A percentile compares a stretch with the other conserved stretches of the same genome.
phyloP scores from a whole-genome alignment of 352 stramenopile species.

The Globisporangium cederbergense region DNA sequence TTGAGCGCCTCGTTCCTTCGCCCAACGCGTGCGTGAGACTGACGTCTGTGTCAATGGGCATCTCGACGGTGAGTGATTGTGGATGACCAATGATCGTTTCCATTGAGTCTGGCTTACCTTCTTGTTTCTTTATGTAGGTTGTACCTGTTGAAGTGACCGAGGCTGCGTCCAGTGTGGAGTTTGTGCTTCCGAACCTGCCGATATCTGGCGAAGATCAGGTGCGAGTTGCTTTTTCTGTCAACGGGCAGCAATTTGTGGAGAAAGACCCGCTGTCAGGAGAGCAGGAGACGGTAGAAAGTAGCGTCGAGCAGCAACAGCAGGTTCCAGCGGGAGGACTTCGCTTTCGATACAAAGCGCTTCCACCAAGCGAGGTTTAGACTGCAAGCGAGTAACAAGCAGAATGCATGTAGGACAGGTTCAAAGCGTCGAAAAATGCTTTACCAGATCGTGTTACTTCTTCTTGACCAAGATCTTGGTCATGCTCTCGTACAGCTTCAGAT shows the following conservation, averaged over 20 bases:
- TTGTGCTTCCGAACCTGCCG: constrained; percentile 15
- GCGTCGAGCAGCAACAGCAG: neutral
- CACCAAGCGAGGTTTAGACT: neutral
- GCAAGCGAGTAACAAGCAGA: neutral
- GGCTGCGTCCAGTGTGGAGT: constrained; percentile 10
- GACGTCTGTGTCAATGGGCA: constrained; percentile 15
- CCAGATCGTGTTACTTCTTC: constrained; percentile 22
- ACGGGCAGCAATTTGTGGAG: constrained; percentile 19
- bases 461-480: constrained; percentile 34
- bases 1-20: constrained; percentile 18
- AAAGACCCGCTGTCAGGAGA: neutral
- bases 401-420: neutral
- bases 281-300: neutral
- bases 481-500: constrained; percentile 45
- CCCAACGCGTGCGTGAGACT: constrained; percentile 19
- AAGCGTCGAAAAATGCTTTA: neutral
- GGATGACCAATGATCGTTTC: no score
- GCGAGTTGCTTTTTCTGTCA: constrained; percentile 17
- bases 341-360: constrained; percentile 14
- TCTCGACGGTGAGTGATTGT: constrained; percentile 21
- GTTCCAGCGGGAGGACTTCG: constrained; percentile 1
- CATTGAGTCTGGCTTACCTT: neutral
- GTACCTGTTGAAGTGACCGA: constrained; percentile 20
- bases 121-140: constrained; percentile 8
- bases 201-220: constrained; percentile 13